Conservation (phyloP, 177 flowering plant species). For the Vitis hybrid region DNA sequence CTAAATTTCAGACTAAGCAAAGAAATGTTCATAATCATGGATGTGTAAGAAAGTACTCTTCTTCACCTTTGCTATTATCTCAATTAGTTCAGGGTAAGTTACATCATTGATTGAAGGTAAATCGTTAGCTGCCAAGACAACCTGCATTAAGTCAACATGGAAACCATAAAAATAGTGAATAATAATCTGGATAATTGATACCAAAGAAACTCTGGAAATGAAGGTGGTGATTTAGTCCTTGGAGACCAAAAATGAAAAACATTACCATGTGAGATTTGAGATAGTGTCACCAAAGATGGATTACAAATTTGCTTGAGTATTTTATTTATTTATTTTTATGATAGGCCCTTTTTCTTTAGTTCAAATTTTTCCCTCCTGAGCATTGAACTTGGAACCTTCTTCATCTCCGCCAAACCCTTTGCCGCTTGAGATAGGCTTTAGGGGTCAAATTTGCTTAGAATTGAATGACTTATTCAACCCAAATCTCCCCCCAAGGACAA, state of each 20-base stretch:
- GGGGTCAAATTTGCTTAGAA: too few relatives aligned
- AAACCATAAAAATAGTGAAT: neutral
- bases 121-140: slow-evolving; percentile 95
- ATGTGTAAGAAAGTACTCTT: neutral
- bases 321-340: too few relatives aligned
- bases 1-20: slow-evolving; percentile 19
- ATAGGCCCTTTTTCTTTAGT: too few relatives aligned
- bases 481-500: too few relatives aligned
- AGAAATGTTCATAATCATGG: neutral
- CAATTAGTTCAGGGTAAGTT: slow-evolving; percentile 76
- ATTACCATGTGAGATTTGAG: too few relatives aligned
- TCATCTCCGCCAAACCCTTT: too few relatives aligned
- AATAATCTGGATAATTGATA: neutral
- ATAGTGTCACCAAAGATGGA: too few relatives aligned
- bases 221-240: neutral
- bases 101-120: slow-evolving; percentile 97
- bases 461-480: too few relatives aligned
- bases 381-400: too few relatives aligned
- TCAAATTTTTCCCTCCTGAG: too few relatives aligned
- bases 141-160: slow-evolving; percentile 47
- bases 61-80: slow-evolving; percentile 81
- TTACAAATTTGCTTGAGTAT: too few relatives aligned
- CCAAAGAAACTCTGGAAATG: neutral
- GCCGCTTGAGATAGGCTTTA: too few relatives aligned
- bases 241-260: neutral